Base-by-base conservation (phyloP, 148 eudicot species). In the Rhododendron williamsianum region DNA sequence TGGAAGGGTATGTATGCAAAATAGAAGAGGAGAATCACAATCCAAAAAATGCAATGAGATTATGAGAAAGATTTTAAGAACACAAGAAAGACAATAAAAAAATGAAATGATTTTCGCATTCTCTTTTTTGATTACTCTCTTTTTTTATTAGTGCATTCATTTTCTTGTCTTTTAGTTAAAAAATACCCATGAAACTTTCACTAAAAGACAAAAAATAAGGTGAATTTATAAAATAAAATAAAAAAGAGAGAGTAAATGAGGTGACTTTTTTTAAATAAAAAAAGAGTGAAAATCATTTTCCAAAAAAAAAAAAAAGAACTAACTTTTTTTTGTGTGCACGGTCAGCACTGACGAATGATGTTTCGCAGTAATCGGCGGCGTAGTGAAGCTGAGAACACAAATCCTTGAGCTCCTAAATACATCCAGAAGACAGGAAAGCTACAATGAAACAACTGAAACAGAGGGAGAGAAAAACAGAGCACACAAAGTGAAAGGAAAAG, bases 291-390 rank as follows among this genome's bases (percentile, higher is more conserved):
- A 41, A 41, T 41, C 7, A 41, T 41, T 41, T 41, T 41, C 1
- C 6, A 8, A 21, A 80, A 2, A 5, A 80, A 5, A 80, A 2
- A 5, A 76, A 0, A 48, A 0, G 43, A 10, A 78, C 88, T 89
- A 43, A 93, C 98, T 8, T 54, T 69, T 89, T 82, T 87, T 93
- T 93, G 58, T 92, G 86, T 18, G 77, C n/a, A 27, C 90, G 83
- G n/a, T 88, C 58, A 27, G 93, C 87, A 21, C 92, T 90, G 43
- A 89, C 77, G 81, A 87, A 94, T 8, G 93, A 56, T 1, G 87
- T 82, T 76, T 93, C 93, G 73, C 94, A 94, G 71, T 91, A 90
- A 87, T 91, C 91, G 48, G 98, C 98, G 48, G 94, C 98, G 76
- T 88, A 45, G 78, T 93, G 92, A 74, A 94, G 91, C 87, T 94